Evolutionary conservation across 352 stramenopile species (phyloP).

Genomic region (Phytophthora idaei): DNA sequence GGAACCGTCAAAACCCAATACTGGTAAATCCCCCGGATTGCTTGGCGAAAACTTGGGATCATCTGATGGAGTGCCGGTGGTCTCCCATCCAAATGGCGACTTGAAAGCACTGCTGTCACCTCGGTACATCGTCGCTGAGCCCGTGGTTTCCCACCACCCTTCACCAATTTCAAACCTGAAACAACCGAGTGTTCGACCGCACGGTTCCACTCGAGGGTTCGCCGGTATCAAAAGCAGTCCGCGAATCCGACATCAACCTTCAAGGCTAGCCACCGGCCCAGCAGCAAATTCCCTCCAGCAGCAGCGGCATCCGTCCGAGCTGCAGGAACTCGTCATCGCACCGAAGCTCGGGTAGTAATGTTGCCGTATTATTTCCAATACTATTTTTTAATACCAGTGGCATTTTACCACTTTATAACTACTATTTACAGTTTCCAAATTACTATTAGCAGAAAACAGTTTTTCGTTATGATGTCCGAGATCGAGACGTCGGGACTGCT

Average conservation of each 20-base stretch:
- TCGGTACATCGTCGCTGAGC: constrained; percentile 27
- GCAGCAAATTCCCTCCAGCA: constrained; percentile 12
- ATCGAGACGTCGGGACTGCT: constrained; percentile 21
- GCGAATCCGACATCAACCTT: constrained; percentile 20
- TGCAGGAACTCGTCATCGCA: constrained; percentile 12
- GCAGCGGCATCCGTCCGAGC: constrained; percentile 24
- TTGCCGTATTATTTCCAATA: not conserved
- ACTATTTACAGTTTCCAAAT: not conserved
- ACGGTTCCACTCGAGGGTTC: constrained; percentile 25
- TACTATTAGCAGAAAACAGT: not conserved
- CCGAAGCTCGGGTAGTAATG: constrained; percentile 19
- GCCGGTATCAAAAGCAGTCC: constrained; percentile 9
- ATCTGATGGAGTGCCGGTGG: not conserved
- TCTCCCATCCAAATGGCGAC: constrained; percentile 15
- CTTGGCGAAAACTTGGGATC: not conserved
- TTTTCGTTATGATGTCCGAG: constrained; percentile 14
- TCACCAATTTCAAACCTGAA: constrained; percentile 22
- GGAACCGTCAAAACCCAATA: constrained; percentile 13
- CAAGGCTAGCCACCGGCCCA: constrained; percentile 12
- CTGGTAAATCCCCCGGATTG: not conserved
- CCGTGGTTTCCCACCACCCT: constrained; percentile 6
- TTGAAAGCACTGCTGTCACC: constrained; percentile 31
- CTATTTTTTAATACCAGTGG: not conserved
- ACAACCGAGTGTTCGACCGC: constrained; percentile 21
- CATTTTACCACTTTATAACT: not conserved